Evolutionary conservation across 2,329 filamentous ascomycete species (phyloP), one percentile per base, ranked within the genome.

Genomic region (Davidsoniella australis): DNA sequence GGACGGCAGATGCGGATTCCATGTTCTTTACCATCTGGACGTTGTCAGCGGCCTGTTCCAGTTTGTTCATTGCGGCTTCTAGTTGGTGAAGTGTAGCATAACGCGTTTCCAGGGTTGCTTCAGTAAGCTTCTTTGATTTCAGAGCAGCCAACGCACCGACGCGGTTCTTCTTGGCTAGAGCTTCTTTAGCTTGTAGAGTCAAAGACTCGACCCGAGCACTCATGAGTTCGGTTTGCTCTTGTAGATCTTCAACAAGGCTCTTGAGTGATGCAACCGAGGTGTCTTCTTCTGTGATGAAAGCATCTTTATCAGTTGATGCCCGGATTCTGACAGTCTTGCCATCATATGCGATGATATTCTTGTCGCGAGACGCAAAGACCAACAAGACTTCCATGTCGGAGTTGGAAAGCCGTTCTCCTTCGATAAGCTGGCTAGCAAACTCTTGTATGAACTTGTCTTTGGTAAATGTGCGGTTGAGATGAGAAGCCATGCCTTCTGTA

Each of bases 1-100:
- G 71, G 1, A 84, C 85, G 33, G 72, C 72, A 0, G 82, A 76
- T 54, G 85, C 86, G 14, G 79, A 74, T 59, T 86, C 77, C 80
- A 98, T 88, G 5, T 87, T 80, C 53, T 75, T 74, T 7, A 96
- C 78, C 12, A 95, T 74, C 57, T 86, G 82, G 7, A 93, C 78
- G 55, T 95, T 85, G 62, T 88, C 84, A 0, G 78, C 73, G 0
- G 91, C 91, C 62, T 89, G 80, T 61, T 94, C 81, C 47, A 98
- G 84, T 59, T 81, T 83, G n/a, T 72, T 64, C 48, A 86, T 83
- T 0, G 93, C 80, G 54, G 85, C 78, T 63, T 96, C 87, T 1
- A 98, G 72, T 63, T 94, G 87, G 40, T 71, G 68, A 2, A 94
- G 72, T 0, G 84, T 84, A 7, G 79, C 78, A 26, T 80, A 76